Percentiles rank a stretch among this genome's conserved stretches.
These are phyloP conservation scores for Wickerhamomyces bisporus DNA, from an alignment of 805 yeast genomes.

Conservation along the genomic window DNA sequence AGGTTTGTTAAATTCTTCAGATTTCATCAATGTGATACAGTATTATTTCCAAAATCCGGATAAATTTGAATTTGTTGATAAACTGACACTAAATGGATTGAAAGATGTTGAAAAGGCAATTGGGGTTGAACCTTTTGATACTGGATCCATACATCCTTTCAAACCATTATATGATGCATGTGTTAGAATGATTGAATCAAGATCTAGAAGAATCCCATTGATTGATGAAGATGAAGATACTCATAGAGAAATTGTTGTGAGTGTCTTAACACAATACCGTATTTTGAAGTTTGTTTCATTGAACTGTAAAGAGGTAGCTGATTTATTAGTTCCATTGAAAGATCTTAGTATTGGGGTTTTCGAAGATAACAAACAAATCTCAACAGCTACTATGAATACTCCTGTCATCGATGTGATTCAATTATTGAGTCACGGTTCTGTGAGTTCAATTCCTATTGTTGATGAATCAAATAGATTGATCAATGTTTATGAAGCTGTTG, in stretches of 20 bases:
- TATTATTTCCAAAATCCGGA: slow-evolving; percentile 89
- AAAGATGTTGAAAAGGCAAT: slow-evolving; percentile 83
- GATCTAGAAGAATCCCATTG: slow-evolving; percentile 89
- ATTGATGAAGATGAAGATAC: slow-evolving; percentile 93
- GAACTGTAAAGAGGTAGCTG: slow-evolving; percentile 91
- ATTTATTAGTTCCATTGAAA: slow-evolving; percentile 68
- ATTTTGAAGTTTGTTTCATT: slow-evolving; percentile 92
- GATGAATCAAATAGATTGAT: slow-evolving; percentile 66
- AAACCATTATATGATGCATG: slow-evolving; percentile 89
- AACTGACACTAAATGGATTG: slow-evolving; percentile 76
- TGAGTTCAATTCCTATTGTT: slow-evolving; percentile 88
- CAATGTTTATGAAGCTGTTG: slow-evolving; percentile 95
- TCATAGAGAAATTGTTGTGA: slow-evolving; percentile 88
- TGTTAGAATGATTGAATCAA: slow-evolving; percentile 79
- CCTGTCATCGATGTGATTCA: slow-evolving; percentile 94
- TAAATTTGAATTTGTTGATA: slow-evolving; percentile 81
- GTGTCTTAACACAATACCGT: slow-evolving; percentile 93
- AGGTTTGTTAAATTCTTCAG: slow-evolving; percentile 86
- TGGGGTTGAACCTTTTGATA: slow-evolving; percentile 82
- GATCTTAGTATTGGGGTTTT: slow-evolving; percentile 64
- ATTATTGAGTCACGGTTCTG: slow-evolving; percentile 68
- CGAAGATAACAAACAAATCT: slow-evolving; percentile 32
- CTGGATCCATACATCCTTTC: slow-evolving; percentile 85
- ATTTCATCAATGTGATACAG: slow-evolving; percentile 91
- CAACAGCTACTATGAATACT: slow-evolving; percentile 81